Conservation (phyloP, 2,329 filamentous ascomycete species). For the Ceratocystis lukuohia region DNA sequence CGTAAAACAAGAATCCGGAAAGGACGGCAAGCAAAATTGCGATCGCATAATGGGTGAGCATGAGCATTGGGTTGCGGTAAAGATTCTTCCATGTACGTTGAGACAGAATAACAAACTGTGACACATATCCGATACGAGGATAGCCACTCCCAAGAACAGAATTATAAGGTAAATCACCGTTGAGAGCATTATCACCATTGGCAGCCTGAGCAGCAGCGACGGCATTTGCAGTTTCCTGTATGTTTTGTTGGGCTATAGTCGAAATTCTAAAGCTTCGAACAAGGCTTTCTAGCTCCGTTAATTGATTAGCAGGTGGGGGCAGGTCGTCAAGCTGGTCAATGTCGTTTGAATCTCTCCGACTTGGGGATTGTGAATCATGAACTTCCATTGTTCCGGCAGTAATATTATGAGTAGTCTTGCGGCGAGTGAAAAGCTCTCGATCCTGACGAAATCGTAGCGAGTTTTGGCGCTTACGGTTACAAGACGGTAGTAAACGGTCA, state of each 20-base stretch:
- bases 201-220: conserved; percentile 50
- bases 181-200: conserved; percentile 44
- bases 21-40: conserved; percentile 89
- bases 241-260: conserved; percentile 58
- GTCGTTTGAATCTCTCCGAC: not conserved
- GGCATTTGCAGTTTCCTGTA: conserved; percentile 64
- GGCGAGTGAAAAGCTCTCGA: conserved; percentile 75
- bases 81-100: conserved; percentile 91
- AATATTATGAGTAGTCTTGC: conserved; percentile 39
- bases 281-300: conserved; percentile 70
- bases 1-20: conserved; percentile 91
- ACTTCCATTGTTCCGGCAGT: conserved; percentile 40
- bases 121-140: conserved; percentile 60
- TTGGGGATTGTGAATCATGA: not conserved
- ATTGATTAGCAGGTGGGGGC: conserved; percentile 44
- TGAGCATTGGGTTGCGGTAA: conserved; percentile 93
- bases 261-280: conserved; percentile 65
- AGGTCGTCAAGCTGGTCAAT: conserved; percentile 54
- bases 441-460: conserved; percentile 82
- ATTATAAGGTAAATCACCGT: conserved; percentile 29
- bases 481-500: conserved; percentile 47
- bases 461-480: conserved; percentile 49
- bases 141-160: conserved; percentile 64
- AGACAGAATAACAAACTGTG: conserved; percentile 83
- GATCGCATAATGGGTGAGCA: conserved; percentile 97